Conservation (phyloP, 2,329 filamentous ascomycete genomes). For the Ophiocordyceps sinensis region DNA sequence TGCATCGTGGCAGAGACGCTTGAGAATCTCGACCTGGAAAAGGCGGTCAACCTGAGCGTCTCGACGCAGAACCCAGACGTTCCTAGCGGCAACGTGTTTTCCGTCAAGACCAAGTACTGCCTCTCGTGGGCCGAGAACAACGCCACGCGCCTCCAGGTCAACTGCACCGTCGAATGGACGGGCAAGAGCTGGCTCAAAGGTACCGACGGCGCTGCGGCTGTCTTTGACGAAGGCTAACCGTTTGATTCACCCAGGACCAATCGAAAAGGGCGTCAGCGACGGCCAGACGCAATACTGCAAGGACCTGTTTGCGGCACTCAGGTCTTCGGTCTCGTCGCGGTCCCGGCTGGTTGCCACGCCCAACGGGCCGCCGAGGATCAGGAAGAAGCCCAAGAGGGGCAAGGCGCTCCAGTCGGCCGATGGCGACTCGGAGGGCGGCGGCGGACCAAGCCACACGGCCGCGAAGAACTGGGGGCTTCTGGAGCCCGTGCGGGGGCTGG, state of each 20-base stretch:
- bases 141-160: conserved; percentile 71
- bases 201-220: no score
- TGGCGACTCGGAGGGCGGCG: conserved; percentile 23
- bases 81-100: conserved; percentile 82
- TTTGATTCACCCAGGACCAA: conserved; percentile 51
- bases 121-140: conserved; percentile 85
- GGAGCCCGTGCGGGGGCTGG: conserved; percentile 58
- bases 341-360: conserved; percentile 32
- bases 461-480: conserved; percentile 58
- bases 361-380: conserved; percentile 36
- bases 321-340: conserved; percentile 55
- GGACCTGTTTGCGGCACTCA: conserved; percentile 62
- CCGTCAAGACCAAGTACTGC: conserved; percentile 87
- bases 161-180: conserved; percentile 86
- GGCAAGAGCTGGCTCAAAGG: conserved; percentile 98
- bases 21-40: conserved; percentile 78
- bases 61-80: conserved; percentile 89
- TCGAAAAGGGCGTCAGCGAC: conserved; percentile 89
- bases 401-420: conserved; percentile 30
- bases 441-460: conserved; percentile 24
- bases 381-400: conserved; percentile 46
- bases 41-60: conserved; percentile 67
- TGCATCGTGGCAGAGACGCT: conserved; percentile 77
- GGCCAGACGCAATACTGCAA: conserved; percentile 76
- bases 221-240: background rate